phyloP scores from a whole-genome alignment of 345 rosid species.

The Moringa oleifera region DNA sequence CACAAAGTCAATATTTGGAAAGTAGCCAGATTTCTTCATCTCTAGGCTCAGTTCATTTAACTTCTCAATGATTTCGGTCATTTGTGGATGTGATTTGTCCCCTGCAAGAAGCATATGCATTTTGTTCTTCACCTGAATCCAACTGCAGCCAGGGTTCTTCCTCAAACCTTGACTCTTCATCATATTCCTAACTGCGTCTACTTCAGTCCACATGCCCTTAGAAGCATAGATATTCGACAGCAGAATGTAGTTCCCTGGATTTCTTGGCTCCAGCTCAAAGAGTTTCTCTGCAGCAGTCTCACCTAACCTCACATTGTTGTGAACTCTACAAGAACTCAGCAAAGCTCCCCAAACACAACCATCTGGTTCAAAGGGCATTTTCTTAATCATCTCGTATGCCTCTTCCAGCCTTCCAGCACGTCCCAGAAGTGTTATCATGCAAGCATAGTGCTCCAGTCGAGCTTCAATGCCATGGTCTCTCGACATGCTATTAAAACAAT shows the following conservation, averaged over 20 bases:
- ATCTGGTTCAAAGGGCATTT: slow-evolving; percentile 58
- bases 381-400: slow-evolving; percentile 49
- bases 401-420: slow-evolving; percentile 64
- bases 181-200: slow-evolving; percentile 38
- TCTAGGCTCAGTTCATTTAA: slow-evolving; percentile 29
- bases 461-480: slow-evolving; percentile 45
- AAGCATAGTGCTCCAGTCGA: slow-evolving; percentile 69
- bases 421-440: slow-evolving; percentile 73
- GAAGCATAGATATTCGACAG: slow-evolving; percentile 60
- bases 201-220: slow-evolving; percentile 52
- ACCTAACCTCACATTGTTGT: slow-evolving; percentile 29
- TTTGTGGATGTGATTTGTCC: slow-evolving; percentile 37
- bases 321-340: slow-evolving; percentile 60
- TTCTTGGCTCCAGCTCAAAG: slow-evolving; percentile 45
- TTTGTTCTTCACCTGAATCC: slow-evolving; percentile 53
- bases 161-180: slow-evolving; percentile 48
- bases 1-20: slow-evolving; percentile 27
- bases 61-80: slow-evolving; percentile 30
- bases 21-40: slow-evolving; percentile 32
- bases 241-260: slow-evolving; percentile 60
- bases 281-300: slow-evolving; percentile 51
- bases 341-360: slow-evolving; percentile 83
- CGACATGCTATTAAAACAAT: slow-evolving; percentile 45
- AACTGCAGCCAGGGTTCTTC: slow-evolving; percentile 73
- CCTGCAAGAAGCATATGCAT: slow-evolving; percentile 45